A percentile compares a stretch with the other conserved stretches of the same genome.
phyloP scores from a whole-genome alignment of 768 basidiomycete genomes.

The Kwoniella dejecticola region DNA sequence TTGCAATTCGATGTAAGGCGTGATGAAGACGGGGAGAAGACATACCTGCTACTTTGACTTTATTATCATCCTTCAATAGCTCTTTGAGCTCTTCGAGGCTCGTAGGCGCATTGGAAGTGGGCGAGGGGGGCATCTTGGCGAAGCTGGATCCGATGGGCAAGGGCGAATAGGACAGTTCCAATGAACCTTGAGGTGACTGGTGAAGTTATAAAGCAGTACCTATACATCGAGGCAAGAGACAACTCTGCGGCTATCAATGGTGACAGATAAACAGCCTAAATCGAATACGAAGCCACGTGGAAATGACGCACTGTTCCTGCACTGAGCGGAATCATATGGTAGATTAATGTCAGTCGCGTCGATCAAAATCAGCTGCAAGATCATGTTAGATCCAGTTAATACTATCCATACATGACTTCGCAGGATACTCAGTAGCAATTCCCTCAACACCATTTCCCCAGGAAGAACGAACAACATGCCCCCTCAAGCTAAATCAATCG shows the following conservation, averaged over 20 bases:
- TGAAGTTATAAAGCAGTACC: too few species aligned
- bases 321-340: neutral
- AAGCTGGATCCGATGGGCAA: neutral
- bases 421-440: too few species aligned
- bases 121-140: conserved; percentile 19
- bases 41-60: conserved; percentile 91
- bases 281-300: neutral
- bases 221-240: too few species aligned
- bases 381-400: neutral
- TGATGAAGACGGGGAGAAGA: too few species aligned
- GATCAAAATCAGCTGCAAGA: neutral
- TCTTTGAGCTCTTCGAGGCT: conserved; percentile 64
- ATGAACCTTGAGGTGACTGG: too few species aligned
- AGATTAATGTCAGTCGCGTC: conserved; percentile 16
- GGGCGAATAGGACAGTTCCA: neutral
- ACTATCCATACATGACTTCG: too few species aligned
- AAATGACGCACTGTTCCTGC: neutral
- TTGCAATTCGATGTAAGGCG: too few species aligned
- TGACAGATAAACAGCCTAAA: too few species aligned
- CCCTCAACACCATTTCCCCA: too few species aligned
- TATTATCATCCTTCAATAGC: conserved; percentile 67
- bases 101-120: conserved; percentile 60
- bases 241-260: too few species aligned
- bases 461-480: conserved; percentile 19
- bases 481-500: conserved; percentile 26